Base-by-base conservation (phyloP, 1,284 basidiomycete species). In the Trichosporon sp. region DNA sequence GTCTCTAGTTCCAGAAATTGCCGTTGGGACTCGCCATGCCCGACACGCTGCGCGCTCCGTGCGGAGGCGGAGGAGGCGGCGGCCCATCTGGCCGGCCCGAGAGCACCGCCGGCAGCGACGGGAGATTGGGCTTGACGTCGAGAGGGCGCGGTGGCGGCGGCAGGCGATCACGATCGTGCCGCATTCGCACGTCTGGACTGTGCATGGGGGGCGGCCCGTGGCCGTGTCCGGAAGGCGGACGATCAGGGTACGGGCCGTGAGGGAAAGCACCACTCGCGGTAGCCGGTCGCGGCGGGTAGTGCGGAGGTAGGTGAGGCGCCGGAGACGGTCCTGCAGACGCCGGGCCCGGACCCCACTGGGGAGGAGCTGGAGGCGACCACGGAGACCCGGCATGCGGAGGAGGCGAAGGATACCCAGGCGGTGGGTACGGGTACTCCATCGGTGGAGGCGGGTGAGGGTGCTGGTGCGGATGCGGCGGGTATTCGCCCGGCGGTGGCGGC, bases 321-420 rank as follows among this genome's bases (percentile, higher is more conserved):
- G 56, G 56, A 9, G 56, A 31, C 27, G 56, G 56, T 9, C 56
- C 56, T n/a, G 56, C 56, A 21, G 56, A 60, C n/a, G 29, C 29
- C 8, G 56, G 56, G 18, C 56, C 56, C 56, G 56, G 56, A 29
- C 56, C 56, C 56, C 56, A 60, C 18, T 60, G 56, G 6, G 56
- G 56, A 31, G 47, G 47, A 8, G 47, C 47, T 23, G 47, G 47
- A 51, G 47, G 47, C 21, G 56, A 60, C 56, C 56, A 60, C 6
- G 56, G 56, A n/a, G 56, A 60, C 3, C 56, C 56, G 18, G 56
- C 56, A n/a, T 60, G 56, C 27, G 56, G 56, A 60, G 56, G 56
- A n/a, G 56, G 56, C 9, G 56, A 60, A 3, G 56, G 56, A 31
- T 60, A 60, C 8, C 56, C 56, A 2, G 56, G 56, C 15, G 56